Conservation (phyloP, 2,329 filamentous ascomycete genomes). For the Emmonsia crescens region DNA sequence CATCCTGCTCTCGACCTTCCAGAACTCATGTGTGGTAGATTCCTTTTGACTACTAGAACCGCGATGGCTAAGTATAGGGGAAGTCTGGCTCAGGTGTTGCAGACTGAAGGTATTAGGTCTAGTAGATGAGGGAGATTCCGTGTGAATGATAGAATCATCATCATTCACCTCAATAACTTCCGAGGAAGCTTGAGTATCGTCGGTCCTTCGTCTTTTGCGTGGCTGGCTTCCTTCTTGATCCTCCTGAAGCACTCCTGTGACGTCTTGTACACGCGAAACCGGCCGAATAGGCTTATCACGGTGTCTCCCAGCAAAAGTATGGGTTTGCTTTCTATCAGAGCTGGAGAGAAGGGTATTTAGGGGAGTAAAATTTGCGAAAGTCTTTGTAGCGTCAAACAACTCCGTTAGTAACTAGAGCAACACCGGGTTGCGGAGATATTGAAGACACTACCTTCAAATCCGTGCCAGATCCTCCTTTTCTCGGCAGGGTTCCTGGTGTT, state of each 20-base stretch:
- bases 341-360: not conserved
- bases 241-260: not conserved
- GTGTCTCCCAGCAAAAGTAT: not conserved
- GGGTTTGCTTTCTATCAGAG: not conserved
- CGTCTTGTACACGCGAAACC: not conserved
- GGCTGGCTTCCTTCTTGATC: slow-evolving; percentile 1
- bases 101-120: not conserved
- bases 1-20: not conserved
- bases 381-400: not conserved
- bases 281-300: not conserved
- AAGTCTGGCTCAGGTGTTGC: not conserved
- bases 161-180: slow-evolving; percentile 2
- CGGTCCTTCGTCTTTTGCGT: slow-evolving; percentile 9
- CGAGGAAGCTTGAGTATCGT: not conserved
- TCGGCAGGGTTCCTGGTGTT: not conserved
- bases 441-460: not conserved
- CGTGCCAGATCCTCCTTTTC: not conserved
- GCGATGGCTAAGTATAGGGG: not conserved
- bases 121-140: not conserved
- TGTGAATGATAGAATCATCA: not conserved
- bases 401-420: not conserved
- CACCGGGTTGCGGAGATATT: not conserved
- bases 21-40: not conserved
- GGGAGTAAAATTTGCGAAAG: not conserved
- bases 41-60: not conserved